phyloP scores from a whole-genome alignment of 495 filamentous ascomycete genomes.

The Clohesyomyces aquaticus region DNA sequence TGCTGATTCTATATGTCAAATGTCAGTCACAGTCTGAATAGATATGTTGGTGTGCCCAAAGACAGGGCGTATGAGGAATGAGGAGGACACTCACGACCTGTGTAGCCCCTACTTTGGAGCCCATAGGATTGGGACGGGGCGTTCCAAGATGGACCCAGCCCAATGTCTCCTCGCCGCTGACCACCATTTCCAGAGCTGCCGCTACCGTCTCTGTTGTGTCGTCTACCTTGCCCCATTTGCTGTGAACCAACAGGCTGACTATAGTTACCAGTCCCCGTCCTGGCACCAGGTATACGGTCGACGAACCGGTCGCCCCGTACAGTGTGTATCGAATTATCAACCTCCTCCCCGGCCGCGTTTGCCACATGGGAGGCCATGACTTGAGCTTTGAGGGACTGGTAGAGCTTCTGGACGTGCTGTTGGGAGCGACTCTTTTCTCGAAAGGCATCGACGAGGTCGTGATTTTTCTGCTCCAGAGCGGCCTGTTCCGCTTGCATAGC shows the following conservation, averaged over 20 bases:
- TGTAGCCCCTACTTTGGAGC: slow-evolving; percentile 7
- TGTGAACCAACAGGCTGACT: slow-evolving; percentile 12
- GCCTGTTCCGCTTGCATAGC: slow-evolving; percentile 70
- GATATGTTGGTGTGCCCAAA: no score
- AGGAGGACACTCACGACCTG: slow-evolving; percentile 15
- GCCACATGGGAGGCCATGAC: slow-evolving; percentile 71
- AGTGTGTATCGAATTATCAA: slow-evolving; percentile 58
- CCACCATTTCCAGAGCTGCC: slow-evolving; percentile 48
- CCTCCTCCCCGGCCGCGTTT: slow-evolving; percentile 69
- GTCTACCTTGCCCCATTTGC: slow-evolving; percentile 41
- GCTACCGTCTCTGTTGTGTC: slow-evolving; percentile 54
- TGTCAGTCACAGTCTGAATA: no score
- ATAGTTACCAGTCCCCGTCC: slow-evolving; percentile 23
- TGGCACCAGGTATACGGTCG: slow-evolving; percentile 36
- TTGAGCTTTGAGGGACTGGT: slow-evolving; percentile 77
- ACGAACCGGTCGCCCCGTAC: slow-evolving; percentile 34
- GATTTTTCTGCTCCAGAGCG: slow-evolving; percentile 71
- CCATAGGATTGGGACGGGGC: slow-evolving; percentile 12
- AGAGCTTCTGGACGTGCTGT: slow-evolving; percentile 80
- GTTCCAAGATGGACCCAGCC: slow-evolving; percentile 21
- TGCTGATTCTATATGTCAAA: slow-evolving; percentile 14
- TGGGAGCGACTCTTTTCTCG: slow-evolving; percentile 76
- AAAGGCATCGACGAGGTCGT: slow-evolving; percentile 70
- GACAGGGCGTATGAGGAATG: no score
- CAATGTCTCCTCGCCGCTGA: slow-evolving; percentile 14